Evolutionary conservation across 2,329 filamentous ascomycete species (phyloP).

Genomic region (Leptosphaerulina australis): DNA sequence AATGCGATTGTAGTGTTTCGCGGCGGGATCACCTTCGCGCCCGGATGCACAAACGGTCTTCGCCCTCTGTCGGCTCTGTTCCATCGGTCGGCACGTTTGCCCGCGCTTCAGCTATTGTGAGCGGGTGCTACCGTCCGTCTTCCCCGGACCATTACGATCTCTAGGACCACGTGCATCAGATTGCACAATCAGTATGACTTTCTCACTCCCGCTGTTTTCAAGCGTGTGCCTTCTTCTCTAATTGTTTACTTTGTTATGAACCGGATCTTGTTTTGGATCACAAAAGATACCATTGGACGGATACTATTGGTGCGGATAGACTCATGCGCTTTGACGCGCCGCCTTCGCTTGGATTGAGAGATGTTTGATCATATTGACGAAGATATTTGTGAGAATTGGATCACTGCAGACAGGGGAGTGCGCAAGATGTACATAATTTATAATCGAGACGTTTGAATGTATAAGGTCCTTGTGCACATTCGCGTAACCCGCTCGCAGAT

Average conservation of each 20-base stretch:
- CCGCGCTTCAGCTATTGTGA: conserved; percentile 9
- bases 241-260: not conserved
- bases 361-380: conserved; percentile 5
- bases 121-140: conserved; percentile 12
- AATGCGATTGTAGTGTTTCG: conserved; percentile 13
- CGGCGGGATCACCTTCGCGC: conserved; percentile 1
- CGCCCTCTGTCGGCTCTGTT: conserved; percentile 5
- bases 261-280: not conserved
- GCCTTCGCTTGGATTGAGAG: conserved; percentile 6
- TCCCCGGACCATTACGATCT: not conserved
- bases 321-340: conserved; percentile 7
- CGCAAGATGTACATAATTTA: conserved; percentile 12
- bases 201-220: not conserved
- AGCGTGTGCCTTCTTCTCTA: conserved; percentile 5
- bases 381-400: not conserved
- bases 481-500: no score
- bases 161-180: not conserved
- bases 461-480: no score
- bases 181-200: not conserved
- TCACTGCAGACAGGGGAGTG: no score
- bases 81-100: conserved; percentile 9
- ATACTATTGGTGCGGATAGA: conserved; percentile 7
- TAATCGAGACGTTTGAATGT: conserved; percentile 11
- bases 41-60: conserved; percentile 8
- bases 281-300: conserved; percentile 17